Percentiles rank a stretch among this genome's conserved stretches.
phyloP scores from a whole-genome alignment of 164 flowering plant species.

The Berberis thunbergii region DNA sequence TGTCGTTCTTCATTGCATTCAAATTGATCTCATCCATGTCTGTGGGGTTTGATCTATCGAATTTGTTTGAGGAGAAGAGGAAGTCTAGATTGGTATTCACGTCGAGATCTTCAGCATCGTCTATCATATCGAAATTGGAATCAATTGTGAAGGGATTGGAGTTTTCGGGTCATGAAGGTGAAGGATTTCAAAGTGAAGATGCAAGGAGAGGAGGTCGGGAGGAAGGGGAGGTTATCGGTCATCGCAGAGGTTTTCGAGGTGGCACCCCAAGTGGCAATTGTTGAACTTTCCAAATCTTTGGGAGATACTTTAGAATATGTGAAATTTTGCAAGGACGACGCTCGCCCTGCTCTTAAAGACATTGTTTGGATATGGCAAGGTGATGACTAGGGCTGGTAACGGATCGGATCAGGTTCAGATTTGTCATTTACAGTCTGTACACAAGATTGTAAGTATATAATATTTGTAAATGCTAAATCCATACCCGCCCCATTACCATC shows the following conservation, averaged over 20 bases:
- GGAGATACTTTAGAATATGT: constrained; percentile 74
- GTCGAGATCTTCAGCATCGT: constrained; percentile 39
- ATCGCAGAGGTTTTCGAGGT: constrained; percentile 77
- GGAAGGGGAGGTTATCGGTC: constrained; percentile 58
- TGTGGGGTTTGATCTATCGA: constrained; percentile 70
- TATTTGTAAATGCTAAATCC: no score
- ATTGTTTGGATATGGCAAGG: constrained; percentile 92
- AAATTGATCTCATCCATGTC: constrained; percentile 79
- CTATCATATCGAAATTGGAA: constrained; percentile 55
- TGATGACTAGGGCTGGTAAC: constrained; percentile 7
- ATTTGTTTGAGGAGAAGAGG: constrained; percentile 44
- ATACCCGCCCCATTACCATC: no score
- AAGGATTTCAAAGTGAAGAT: constrained; percentile 54
- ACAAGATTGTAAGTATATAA: no score
- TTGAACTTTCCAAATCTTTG: constrained; percentile 52
- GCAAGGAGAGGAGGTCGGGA: constrained; percentile 46
- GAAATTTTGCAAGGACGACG: constrained; percentile 58
- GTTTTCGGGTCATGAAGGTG: constrained; percentile 25
- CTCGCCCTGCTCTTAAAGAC: constrained; percentile 71
- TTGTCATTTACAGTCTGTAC: no score
- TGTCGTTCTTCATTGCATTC: constrained; percentile 65
- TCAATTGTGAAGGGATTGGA: constrained; percentile 38
- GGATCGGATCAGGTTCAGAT: no score
- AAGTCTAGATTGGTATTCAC: constrained; percentile 54
- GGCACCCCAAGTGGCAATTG: constrained; percentile 67